These are phyloP conservation scores for Globisporangium cylindrosporum DNA, from an alignment of 352 stramenopile genomes.

Conservation along the genomic window DNA sequence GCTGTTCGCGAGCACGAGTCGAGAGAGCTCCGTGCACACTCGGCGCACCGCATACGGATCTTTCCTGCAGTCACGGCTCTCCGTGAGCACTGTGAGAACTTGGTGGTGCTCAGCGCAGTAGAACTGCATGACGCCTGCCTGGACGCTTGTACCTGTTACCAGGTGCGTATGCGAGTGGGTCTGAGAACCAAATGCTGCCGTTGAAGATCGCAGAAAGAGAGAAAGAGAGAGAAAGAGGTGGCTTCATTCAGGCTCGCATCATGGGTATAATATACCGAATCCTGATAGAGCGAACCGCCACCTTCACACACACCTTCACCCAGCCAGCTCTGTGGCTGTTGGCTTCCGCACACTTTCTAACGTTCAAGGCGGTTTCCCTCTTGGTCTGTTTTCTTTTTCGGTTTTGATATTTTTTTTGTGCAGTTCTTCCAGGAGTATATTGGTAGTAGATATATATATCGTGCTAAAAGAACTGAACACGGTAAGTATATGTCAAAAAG, in stretches of 20 bases:
- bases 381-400: background rate
- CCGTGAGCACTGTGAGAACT: constrained; percentile 35
- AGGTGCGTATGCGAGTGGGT: background rate
- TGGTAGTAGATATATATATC: too few species aligned
- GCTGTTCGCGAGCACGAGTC: constrained; percentile 36
- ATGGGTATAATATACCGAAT: background rate
- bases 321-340: too few species aligned
- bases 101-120: constrained; percentile 37
- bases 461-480: background rate
- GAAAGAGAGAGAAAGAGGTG: background rate
- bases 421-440: too few species aligned
- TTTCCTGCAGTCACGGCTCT: constrained; percentile 14
- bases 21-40: constrained; percentile 48
- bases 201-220: constrained; percentile 6
- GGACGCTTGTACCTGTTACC: background rate
- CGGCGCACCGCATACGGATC: constrained; percentile 55
- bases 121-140: constrained; percentile 45
- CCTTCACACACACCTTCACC: too few species aligned
- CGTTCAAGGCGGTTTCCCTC: constrained; percentile 5
- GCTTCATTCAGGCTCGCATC: background rate
- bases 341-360: background rate
- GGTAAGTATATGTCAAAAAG: background rate
- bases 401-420: background rate
- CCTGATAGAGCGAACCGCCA: background rate
- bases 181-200: background rate